phyloP scores from a whole-genome alignment of 1,284 basidiomycete genomes.

The Irpex sp. region DNA sequence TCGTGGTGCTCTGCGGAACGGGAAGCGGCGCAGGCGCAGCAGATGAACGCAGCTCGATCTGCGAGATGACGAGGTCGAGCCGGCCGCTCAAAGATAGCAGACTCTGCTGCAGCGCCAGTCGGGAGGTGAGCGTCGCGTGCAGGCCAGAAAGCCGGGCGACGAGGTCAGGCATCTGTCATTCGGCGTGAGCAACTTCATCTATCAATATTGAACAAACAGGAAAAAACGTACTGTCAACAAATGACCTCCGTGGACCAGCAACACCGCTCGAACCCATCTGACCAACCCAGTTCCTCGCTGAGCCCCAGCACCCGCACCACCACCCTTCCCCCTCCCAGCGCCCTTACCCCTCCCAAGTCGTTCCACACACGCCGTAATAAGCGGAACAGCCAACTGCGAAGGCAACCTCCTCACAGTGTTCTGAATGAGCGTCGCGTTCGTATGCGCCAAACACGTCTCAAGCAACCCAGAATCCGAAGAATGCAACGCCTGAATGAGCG shows the following conservation, averaged over 20 bases:
- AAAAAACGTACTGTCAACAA: conserved; percentile 81
- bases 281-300: conserved; percentile 84
- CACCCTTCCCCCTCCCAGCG: conserved; percentile 71
- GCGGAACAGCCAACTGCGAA: conserved; percentile 84
- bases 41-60: conserved; percentile 83
- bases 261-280: conserved; percentile 85
- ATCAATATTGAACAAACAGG: conserved; percentile 7
- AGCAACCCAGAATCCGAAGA: conserved; percentile 89
- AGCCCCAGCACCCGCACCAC: conserved; percentile 80
- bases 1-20: conserved; percentile 30
- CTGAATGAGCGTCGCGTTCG: conserved; percentile 77
- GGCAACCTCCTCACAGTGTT: conserved; percentile 89
- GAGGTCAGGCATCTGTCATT: conserved; percentile 74
- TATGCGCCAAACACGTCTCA: conserved; percentile 87
- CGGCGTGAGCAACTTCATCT: conserved; percentile 17
- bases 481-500: conserved; percentile 94
- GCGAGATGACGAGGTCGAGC: conserved; percentile 90
- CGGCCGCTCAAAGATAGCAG: conserved; percentile 85
- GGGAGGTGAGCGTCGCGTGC: conserved; percentile 78
- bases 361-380: conserved; percentile 89
- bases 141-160: conserved; percentile 81
- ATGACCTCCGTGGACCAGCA: conserved; percentile 88
- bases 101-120: conserved; percentile 82
- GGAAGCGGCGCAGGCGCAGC: conserved; percentile 53
- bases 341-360: conserved; percentile 79